phyloP scores from a whole-genome alignment of 352 stramenopile species.

The Pythium aristosporum region DNA sequence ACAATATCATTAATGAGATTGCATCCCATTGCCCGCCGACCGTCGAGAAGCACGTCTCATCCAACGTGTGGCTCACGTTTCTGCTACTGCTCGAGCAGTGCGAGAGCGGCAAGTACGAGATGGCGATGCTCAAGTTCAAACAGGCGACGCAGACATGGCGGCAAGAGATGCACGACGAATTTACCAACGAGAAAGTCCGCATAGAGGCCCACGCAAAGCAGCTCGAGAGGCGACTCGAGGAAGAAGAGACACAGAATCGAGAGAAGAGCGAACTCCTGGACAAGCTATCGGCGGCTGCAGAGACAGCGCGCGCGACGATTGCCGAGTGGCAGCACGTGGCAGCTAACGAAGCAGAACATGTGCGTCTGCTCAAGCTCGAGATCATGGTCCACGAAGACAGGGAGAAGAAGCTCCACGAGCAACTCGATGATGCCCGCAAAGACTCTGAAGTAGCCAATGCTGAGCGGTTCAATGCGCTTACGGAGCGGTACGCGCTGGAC shows the following conservation, averaged over 20 bases:
- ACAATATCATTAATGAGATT: slow-evolving; percentile 84
- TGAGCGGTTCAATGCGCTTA: slow-evolving; percentile 61
- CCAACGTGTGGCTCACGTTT: slow-evolving; percentile 80
- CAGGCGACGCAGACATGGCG: slow-evolving; percentile 59
- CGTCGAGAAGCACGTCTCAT: slow-evolving; percentile 74
- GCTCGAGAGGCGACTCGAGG: slow-evolving; percentile 29
- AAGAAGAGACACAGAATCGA: slow-evolving; percentile 35
- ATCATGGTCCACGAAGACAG: slow-evolving; percentile 69
- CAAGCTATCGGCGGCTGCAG: slow-evolving; percentile 46
- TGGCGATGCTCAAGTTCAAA: slow-evolving; percentile 87
- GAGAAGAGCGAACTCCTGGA: slow-evolving; percentile 54
- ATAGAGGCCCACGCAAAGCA: slow-evolving; percentile 37
- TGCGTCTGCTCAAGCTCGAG: slow-evolving; percentile 63
- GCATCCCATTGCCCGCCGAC: slow-evolving; percentile 59
- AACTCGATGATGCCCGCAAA: slow-evolving; percentile 53
- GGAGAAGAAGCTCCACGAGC: slow-evolving; percentile 56
- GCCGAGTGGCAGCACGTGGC: slow-evolving; percentile 39
- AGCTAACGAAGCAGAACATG: slow-evolving; percentile 38
- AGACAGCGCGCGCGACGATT: slow-evolving; percentile 38
- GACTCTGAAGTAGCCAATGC: slow-evolving; percentile 71
- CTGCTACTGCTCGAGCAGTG: slow-evolving; percentile 76
- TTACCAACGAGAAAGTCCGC: slow-evolving; percentile 35
- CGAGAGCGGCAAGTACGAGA: slow-evolving; percentile 80
- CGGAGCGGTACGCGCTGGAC: slow-evolving; percentile 54
- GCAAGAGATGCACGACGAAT: slow-evolving; percentile 49